A percentile compares a stretch with the other conserved stretches of the same genome.
Conservation (phyloP, 495 filamentous ascomycete species). For the Penicillium mononematosum region DNA sequence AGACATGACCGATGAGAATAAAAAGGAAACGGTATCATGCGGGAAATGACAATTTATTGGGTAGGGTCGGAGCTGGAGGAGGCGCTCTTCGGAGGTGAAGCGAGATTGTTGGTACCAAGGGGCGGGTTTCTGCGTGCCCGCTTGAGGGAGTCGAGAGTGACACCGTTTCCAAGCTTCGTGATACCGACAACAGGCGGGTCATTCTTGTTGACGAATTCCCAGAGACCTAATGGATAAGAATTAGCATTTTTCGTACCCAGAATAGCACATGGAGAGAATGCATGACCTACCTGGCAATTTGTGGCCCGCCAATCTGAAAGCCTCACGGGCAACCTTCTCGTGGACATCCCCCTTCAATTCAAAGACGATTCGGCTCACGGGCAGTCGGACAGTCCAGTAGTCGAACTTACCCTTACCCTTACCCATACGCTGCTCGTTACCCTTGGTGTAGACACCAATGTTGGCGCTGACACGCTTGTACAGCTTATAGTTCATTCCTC, state of each 20-base stretch:
- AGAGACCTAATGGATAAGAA: constrained; percentile 62
- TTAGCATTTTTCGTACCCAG: constrained; percentile 21
- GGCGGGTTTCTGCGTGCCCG: constrained; percentile 68
- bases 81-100: constrained; percentile 36
- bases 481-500: constrained; percentile 88
- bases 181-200: constrained; percentile 87
- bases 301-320: constrained; percentile 88
- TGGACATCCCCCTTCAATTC: constrained; percentile 90
- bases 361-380: constrained; percentile 84
- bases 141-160: constrained; percentile 77
- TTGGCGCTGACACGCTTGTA: constrained; percentile 89
- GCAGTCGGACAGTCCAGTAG: constrained; percentile 87
- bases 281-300: constrained; percentile 84
- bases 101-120: constrained; percentile 37
- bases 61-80: constrained; percentile 40
- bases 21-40: constrained; percentile 14
- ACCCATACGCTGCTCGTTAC: constrained; percentile 97
- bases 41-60: constrained; percentile 34
- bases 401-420: constrained; percentile 98
- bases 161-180: constrained; percentile 81
- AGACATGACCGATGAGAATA: constrained; percentile 12
- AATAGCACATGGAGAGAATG: neutral
- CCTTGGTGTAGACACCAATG: constrained; percentile 90
- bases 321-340: constrained; percentile 91
- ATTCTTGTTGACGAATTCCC: constrained; percentile 92